These are phyloP conservation scores for Solanum appendiculatum DNA, from an alignment of 257 asterid genomes.

Conservation along the genomic window DNA sequence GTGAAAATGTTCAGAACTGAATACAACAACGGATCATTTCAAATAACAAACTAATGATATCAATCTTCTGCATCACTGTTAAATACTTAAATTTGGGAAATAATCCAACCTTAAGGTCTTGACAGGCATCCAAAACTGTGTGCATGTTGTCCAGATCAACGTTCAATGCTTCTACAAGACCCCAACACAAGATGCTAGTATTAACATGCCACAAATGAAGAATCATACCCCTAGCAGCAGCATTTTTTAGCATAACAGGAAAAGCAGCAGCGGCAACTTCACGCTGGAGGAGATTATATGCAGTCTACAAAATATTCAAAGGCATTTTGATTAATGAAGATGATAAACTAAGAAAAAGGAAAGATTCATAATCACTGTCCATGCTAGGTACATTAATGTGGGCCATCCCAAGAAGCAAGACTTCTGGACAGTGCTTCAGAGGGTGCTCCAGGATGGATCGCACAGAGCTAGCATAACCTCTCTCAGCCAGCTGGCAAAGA, in stretches of 20 bases:
- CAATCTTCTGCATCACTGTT: background rate
- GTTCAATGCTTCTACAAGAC: slow-evolving; percentile 59
- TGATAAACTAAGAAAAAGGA: background rate
- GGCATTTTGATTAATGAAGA: background rate
- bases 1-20: background rate
- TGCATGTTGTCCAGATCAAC: slow-evolving; percentile 48
- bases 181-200: slow-evolving; percentile 62
- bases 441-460: slow-evolving; percentile 71
- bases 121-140: slow-evolving; percentile 70
- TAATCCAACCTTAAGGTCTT: slow-evolving; percentile 68
- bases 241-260: slow-evolving; percentile 40
- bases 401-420: slow-evolving; percentile 87
- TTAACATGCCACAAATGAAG: slow-evolving; percentile 68
- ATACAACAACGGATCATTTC: background rate
- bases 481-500: slow-evolving; percentile 77
- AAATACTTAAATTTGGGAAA: background rate
- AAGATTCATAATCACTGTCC: background rate
- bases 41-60: background rate
- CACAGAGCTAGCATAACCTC: slow-evolving; percentile 86
- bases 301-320: slow-evolving; percentile 52
- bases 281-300: slow-evolving; percentile 72
- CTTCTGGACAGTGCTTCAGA: slow-evolving; percentile 71
- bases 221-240: slow-evolving; percentile 32
- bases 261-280: slow-evolving; percentile 70
- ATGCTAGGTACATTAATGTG: slow-evolving; percentile 51